Evolutionary conservation across 257 asterid species (phyloP).

Genomic region (Verbascum thapsus): DNA sequence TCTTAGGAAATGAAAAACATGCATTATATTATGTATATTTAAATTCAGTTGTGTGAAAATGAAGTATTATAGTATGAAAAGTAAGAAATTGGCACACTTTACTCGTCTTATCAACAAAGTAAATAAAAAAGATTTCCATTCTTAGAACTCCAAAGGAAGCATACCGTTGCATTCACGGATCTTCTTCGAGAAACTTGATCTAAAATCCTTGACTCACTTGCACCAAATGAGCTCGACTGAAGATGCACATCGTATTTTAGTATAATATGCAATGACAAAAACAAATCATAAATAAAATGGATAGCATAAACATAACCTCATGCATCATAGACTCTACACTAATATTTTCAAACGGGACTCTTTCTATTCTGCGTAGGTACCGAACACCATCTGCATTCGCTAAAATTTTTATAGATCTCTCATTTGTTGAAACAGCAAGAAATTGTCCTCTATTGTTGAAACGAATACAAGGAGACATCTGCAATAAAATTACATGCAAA

Average conservation of each 20-base stretch:
- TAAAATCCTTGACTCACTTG: conserved; percentile 47
- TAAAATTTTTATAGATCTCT: conserved; percentile 59
- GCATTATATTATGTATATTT: too few species aligned
- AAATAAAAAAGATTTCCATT: not conserved
- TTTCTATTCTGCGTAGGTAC: conserved; percentile 52
- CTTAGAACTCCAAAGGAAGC: conserved; percentile 15
- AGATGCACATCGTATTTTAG: conserved; percentile 29
- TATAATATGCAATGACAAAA: not conserved
- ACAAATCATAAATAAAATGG: not conserved
- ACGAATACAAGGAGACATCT: conserved; percentile 69
- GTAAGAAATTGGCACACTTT: not conserved
- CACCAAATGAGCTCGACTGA: conserved; percentile 54
- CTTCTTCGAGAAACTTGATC: conserved; percentile 52
- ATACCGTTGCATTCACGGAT: conserved; percentile 50
- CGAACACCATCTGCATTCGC: conserved; percentile 62
- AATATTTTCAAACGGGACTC: conserved; percentile 54
- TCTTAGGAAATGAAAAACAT: too few species aligned
- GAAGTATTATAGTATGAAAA: not conserved
- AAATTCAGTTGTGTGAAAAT: too few species aligned
- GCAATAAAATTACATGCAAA: conserved; percentile 20
- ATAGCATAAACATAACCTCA: conserved; percentile 38
- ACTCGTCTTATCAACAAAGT: too few species aligned
- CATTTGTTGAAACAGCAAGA: conserved; percentile 69
- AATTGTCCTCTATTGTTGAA: conserved; percentile 63
- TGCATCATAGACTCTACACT: conserved; percentile 46